Conservation (phyloP, 1,284 basidiomycete species). For the Ustilago trichophora region DNA sequence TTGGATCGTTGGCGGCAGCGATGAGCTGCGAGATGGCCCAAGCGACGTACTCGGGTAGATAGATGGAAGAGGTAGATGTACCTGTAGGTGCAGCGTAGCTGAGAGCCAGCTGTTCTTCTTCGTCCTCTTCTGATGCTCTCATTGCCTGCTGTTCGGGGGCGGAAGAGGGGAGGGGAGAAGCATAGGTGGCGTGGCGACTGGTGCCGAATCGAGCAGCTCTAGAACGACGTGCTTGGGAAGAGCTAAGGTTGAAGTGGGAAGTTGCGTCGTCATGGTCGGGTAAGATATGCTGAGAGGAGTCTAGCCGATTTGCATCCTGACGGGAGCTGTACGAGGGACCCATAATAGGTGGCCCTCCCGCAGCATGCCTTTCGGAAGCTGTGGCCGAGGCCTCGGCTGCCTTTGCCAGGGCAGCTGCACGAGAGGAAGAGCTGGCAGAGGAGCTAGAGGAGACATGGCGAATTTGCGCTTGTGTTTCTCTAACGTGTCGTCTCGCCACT, state of each 20-base stretch:
- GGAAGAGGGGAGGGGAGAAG: not conserved
- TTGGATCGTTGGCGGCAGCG: slow-evolving; percentile 32
- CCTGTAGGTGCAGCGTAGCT: slow-evolving; percentile 29
- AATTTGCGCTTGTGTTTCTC: not conserved
- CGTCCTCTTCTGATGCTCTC: slow-evolving; percentile 6
- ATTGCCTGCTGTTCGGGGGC: not conserved
- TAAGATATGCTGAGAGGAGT: not conserved
- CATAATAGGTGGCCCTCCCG: slow-evolving; percentile 15
- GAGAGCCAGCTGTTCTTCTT: slow-evolving; percentile 18
- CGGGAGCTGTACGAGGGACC: slow-evolving; percentile 17
- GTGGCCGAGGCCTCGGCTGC: slow-evolving; percentile 36
- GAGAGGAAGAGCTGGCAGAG: slow-evolving; percentile 17
- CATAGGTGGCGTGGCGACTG: slow-evolving; percentile 20
- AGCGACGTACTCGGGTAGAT: slow-evolving; percentile 39
- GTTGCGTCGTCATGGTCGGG: slow-evolving; percentile 10
- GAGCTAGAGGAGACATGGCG: slow-evolving; percentile 19
- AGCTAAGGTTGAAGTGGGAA: slow-evolving; percentile 28
- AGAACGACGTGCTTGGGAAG: slow-evolving; percentile 38
- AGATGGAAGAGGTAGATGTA: slow-evolving; percentile 29
- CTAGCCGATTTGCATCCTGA: slow-evolving; percentile 11
- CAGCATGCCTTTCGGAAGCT: slow-evolving; percentile 23
- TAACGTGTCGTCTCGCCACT: not conserved
- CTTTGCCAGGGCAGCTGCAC: slow-evolving; percentile 37
- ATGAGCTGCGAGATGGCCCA: slow-evolving; percentile 47
- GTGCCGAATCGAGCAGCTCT: slow-evolving; percentile 37